Conservation (phyloP, 805 yeast species). For the Kodamaea kakaduensis region DNA sequence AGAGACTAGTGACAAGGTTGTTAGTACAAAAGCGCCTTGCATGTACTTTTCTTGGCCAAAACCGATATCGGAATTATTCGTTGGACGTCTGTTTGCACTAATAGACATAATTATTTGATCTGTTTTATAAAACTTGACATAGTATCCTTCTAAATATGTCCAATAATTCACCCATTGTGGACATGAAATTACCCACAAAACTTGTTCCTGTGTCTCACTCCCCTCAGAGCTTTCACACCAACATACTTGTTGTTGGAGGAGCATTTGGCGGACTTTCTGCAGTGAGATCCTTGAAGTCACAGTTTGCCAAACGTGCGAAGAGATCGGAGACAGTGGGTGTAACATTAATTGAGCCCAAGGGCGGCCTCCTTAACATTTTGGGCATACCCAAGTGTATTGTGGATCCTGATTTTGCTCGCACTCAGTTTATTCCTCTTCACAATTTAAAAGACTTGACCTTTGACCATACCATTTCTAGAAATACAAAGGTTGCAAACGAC, state of each 20-base stretch:
- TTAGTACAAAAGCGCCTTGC: no score
- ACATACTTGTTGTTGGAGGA: slow-evolving; percentile 40
- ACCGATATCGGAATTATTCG: not conserved
- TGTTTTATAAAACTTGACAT: not conserved
- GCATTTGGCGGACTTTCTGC: slow-evolving; percentile 40
- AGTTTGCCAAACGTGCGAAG: slow-evolving; percentile 17
- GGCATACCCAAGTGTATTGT: slow-evolving; percentile 40
- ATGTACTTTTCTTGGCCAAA: slow-evolving; percentile 1
- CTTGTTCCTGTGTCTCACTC: slow-evolving; percentile 1
- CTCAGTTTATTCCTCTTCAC: slow-evolving; percentile 34
- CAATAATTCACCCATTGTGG: not conserved
- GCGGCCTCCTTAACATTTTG: slow-evolving; percentile 37
- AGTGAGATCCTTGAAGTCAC: slow-evolving; percentile 25
- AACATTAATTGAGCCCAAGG: slow-evolving; percentile 37
- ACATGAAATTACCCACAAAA: not conserved
- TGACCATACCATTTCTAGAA: slow-evolving; percentile 25
- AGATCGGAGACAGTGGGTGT: slow-evolving; percentile 19
- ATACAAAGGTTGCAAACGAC: slow-evolving; percentile 15
- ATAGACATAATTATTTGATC: not conserved
- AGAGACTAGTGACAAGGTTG: no score
- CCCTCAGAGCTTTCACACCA: slow-evolving; percentile 15
- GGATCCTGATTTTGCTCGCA: slow-evolving; percentile 34
- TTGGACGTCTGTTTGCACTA: not conserved
- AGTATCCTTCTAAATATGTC: not conserved
- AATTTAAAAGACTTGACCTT: slow-evolving; percentile 27